Evolutionary conservation across 129 eudicot genomes (phyloP), one percentile per base, ranked within the genome.

Genomic region (Pseudognaphalium luteoalbum): DNA sequence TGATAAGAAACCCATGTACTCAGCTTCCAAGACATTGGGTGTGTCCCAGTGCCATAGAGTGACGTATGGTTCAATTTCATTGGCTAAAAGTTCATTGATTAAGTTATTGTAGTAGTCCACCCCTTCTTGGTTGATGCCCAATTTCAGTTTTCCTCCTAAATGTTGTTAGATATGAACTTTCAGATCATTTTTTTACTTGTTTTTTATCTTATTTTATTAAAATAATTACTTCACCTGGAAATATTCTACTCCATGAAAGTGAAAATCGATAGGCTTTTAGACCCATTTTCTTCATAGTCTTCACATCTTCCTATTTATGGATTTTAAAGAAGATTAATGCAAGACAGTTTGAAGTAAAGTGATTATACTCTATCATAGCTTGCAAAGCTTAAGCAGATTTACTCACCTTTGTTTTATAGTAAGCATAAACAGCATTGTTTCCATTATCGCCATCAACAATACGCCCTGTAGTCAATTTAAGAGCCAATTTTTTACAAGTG

Each of bases 21-120:
- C 75, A 47, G 35, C 66, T 81, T 81, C 81, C 66, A 81, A 59
- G 32, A 64, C 63, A 69, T 75, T 66, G 52, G 84, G 84, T 47
- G 80, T 76, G 69, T 80, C 83, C 80, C 76, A 81, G 16, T 81
- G 84, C 69, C 78, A 81, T 1, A 81, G 60, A 62, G 84, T 81
- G 71, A 75, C 60, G 58, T 75, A 75, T 15, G 84, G 80, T 50
- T 76, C 76, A 20, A 75, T 68, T 54, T 58, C 84, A 69, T 81
- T 75, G 71, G 30, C 63, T 61, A 81, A 29, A 15, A 81, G 84
- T 65, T 81, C 84, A 19, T 81, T 33, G 50, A 75, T 81, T 47
- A 81, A 57, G 59, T 81, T 75, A 57, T 81, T 81, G 62, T 81
- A 81, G 77, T 81, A 81, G 42, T 75, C 77, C 35, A 81, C 72